These are phyloP conservation scores for Vigna unguiculata DNA, from an alignment of 306 rosid genomes.

Conservation along the genomic window DNA sequence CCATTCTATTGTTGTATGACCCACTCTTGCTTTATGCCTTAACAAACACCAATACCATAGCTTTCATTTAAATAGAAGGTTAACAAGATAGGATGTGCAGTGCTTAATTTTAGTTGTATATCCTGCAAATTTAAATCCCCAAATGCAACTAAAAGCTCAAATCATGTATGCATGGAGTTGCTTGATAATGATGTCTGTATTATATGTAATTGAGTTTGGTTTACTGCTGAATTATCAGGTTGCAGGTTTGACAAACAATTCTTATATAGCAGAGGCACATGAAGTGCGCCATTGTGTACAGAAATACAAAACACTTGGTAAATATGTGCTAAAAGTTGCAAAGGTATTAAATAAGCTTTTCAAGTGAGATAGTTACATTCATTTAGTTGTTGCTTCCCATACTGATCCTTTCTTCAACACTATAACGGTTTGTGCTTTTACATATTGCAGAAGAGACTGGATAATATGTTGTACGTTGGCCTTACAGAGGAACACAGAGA, in stretches of 20 bases:
- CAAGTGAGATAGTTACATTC: slow-evolving; percentile 38
- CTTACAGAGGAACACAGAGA: slow-evolving; percentile 98
- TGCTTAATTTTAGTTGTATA: slow-evolving; percentile 37
- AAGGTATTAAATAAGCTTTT: slow-evolving; percentile 63
- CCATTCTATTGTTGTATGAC: slow-evolving; percentile 28
- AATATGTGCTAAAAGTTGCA: slow-evolving; percentile 83
- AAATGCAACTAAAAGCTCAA: slow-evolving; percentile 23
- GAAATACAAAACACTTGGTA: slow-evolving; percentile 75
- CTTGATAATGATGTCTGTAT: slow-evolving; percentile 27
- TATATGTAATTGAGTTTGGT: slow-evolving; percentile 40
- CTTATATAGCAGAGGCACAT: slow-evolving; percentile 76
- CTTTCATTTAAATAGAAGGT: slow-evolving; percentile 28
- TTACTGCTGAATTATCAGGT: slow-evolving; percentile 64
- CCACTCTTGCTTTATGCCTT: slow-evolving; percentile 7
- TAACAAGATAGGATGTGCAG: slow-evolving; percentile 6
- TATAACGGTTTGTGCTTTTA: slow-evolving; percentile 42
- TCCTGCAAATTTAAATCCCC: slow-evolving; percentile 10
- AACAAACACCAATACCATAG: background rate
- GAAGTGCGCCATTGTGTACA: slow-evolving; percentile 91
- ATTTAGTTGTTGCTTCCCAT: slow-evolving; percentile 38
- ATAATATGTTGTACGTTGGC: slow-evolving; percentile 92
- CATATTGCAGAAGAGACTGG: slow-evolving; percentile 88
- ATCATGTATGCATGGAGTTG: slow-evolving; percentile 33
- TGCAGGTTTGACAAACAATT: slow-evolving; percentile 98
- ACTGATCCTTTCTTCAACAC: slow-evolving; percentile 44